Evolutionary conservation across 225 moss, liverwort and hornwort genomes (phyloP).

Genomic region (Physcomitrellopsis africana): DNA sequence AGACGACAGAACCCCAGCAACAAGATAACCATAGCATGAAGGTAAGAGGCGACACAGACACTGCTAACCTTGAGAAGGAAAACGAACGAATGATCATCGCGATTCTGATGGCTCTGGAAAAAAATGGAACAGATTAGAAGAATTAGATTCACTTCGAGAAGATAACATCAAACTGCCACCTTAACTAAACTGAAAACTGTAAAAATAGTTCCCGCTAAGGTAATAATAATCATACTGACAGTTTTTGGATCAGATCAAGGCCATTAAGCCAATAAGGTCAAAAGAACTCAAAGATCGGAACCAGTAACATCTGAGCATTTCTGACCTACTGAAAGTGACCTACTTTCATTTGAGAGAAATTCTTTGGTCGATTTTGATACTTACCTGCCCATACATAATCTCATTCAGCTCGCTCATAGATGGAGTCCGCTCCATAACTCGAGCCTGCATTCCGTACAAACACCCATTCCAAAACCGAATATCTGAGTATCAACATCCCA

Average conservation of each 20-base stretch:
- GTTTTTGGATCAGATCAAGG: slow-evolving; percentile 6
- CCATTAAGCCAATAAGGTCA: not conserved
- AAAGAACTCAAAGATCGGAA: not conserved
- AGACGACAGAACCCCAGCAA: not conserved
- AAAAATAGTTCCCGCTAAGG: not conserved
- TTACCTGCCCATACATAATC: slow-evolving; percentile 99
- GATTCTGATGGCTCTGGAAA: slow-evolving; percentile 90
- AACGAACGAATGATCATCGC: slow-evolving; percentile 93
- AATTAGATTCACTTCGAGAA: slow-evolving; percentile 7
- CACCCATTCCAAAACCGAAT: no score
- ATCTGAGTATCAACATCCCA: no score
- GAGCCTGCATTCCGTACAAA: slow-evolving; percentile 66
- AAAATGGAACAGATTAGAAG: slow-evolving; percentile 18
- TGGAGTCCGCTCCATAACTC: slow-evolving; percentile 95
- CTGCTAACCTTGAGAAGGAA: slow-evolving; percentile 89
- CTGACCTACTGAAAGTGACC: slow-evolving; percentile 2
- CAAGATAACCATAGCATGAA: slow-evolving; percentile 2
- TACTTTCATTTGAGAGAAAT: slow-evolving; percentile 1
- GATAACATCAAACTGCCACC: not conserved
- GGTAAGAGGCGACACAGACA: not conserved
- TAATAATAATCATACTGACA: slow-evolving; percentile 9
- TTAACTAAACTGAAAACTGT: slow-evolving; percentile 5
- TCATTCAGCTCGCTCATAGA: slow-evolving; percentile 99
- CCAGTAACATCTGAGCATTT: not conserved
- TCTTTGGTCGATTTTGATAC: slow-evolving; percentile 6